Evolutionary conservation across 768 basidiomycete genomes (phyloP).

Genomic region (Termitomyces titanicus): DNA sequence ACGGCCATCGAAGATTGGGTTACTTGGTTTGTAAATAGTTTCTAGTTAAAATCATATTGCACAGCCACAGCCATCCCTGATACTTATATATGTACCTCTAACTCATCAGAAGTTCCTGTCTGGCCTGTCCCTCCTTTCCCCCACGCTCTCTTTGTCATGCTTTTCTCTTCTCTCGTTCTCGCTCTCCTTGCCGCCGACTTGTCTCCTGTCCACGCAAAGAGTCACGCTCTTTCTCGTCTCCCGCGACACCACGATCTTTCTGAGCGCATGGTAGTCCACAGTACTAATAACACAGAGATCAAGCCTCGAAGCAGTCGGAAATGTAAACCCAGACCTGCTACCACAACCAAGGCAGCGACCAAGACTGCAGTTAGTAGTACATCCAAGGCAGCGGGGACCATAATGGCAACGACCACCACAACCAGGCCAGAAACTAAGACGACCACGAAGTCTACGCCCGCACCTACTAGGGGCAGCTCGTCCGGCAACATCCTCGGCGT

Average conservation of each 20-base stretch:
- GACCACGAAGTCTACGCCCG: too few species aligned
- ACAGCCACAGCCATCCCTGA: constrained; percentile 14
- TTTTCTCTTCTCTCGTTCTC: not conserved
- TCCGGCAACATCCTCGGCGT: not conserved
- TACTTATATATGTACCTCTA: too few species aligned
- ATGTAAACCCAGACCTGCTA: too few species aligned
- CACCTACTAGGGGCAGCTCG: not conserved
- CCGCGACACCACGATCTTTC: constrained; percentile 22
- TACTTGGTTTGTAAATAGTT: too few species aligned
- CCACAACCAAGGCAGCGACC: not conserved
- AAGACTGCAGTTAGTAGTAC: too few species aligned
- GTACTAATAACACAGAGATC: too few species aligned
- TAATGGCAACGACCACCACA: not conserved
- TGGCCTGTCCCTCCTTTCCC: too few species aligned
- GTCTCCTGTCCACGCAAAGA: constrained; percentile 11
- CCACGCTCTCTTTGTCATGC: constrained; percentile 2
- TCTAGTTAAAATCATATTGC: not conserved
- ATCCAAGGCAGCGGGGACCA: not conserved
- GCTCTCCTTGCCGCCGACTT: constrained; percentile 15
- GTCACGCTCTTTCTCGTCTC: constrained; percentile 17
- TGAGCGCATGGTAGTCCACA: too few species aligned
- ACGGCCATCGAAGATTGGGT: constrained; percentile 37
- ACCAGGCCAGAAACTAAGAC: too few species aligned
- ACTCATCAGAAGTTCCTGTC: too few species aligned
- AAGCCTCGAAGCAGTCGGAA: too few species aligned